phyloP scores from a whole-genome alignment of 1,284 basidiomycete species.

The Stygiomarasmius scandens region DNA sequence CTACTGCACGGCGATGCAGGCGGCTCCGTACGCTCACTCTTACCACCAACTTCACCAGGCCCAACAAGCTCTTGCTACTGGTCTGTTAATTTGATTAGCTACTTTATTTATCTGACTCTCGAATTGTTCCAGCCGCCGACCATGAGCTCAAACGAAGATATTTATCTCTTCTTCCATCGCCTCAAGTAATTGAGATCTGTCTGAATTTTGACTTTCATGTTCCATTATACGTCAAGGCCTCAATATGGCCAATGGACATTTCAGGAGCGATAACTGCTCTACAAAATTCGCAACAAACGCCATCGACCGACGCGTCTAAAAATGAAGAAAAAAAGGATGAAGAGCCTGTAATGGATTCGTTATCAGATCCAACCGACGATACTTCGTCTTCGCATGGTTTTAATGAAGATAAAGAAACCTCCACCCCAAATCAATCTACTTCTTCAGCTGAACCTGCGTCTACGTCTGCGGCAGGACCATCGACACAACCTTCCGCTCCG shows the following conservation, averaged over 20 bases:
- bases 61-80: constrained; percentile 11
- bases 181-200: constrained; percentile 76
- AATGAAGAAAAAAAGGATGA: constrained; percentile 9
- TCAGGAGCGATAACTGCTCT: constrained; percentile 60
- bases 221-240: constrained; percentile 56
- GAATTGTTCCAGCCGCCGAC: constrained; percentile 35
- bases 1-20: constrained; percentile 48
- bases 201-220: constrained; percentile 70
- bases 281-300: constrained; percentile 34
- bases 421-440: neutral
- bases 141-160: constrained; percentile 69
- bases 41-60: constrained; percentile 14
- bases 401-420: neutral
- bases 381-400: constrained; percentile 4
- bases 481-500: constrained; percentile 21
- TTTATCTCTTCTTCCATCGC: constrained; percentile 61
- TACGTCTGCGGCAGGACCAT: constrained; percentile 16
- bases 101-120: neutral
- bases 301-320: constrained; percentile 17
- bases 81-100: neutral
- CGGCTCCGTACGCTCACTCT: constrained; percentile 14
- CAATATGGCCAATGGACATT: constrained; percentile 72
- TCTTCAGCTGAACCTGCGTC: constrained; percentile 14
- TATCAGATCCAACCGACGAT: constrained; percentile 12
- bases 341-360: constrained; percentile 16